phyloP scores from a whole-genome alignment of 768 basidiomycete species.

The Serpula lacrymans region DNA sequence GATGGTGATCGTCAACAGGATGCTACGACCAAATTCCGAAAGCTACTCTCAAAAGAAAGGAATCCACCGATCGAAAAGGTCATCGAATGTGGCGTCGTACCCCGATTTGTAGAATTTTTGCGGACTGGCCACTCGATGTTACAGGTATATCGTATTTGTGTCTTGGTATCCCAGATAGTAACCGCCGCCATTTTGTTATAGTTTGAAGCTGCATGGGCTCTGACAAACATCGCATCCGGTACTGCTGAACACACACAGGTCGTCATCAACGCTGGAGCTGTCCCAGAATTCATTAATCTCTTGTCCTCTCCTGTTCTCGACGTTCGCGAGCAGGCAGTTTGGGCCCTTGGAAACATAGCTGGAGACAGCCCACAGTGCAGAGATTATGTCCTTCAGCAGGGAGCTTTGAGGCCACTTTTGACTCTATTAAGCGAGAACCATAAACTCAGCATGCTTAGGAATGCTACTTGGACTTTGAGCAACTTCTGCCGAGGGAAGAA shows the following conservation, averaged over 20 bases:
- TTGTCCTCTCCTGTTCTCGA: conserved; percentile 92
- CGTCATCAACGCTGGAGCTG: conserved; percentile 91
- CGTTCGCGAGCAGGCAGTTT: conserved; percentile 98
- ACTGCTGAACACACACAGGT: conserved; percentile 98
- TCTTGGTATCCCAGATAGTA: conserved; percentile 9
- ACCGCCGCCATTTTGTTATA: conserved; percentile 25
- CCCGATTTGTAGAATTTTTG: conserved; percentile 95
- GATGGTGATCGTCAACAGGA: conserved; percentile 91
- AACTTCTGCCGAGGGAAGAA: conserved; percentile 99
- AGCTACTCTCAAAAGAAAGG: conserved; percentile 98
- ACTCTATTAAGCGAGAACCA: conserved; percentile 91
- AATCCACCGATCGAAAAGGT: conserved; percentile 99
- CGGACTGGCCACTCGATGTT: conserved; percentile 77
- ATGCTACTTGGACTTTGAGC: conserved; percentile 98
- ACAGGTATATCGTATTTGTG: conserved; percentile 48
- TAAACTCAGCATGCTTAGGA: conserved; percentile 97
- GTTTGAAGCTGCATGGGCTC: conserved; percentile 98
- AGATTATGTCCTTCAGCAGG: conserved; percentile 92
- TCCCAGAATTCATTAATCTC: conserved; percentile 96
- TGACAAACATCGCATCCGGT: conserved; percentile 97
- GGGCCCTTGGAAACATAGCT: conserved; percentile 99
- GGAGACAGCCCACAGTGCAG: conserved; percentile 97
- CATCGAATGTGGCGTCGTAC: conserved; percentile 95
- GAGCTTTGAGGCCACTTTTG: conserved; percentile 89
- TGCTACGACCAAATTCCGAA: conserved; percentile 97